Evolutionary conservation across 805 yeast genomes (phyloP).

Genomic region (Sugiyamaella boreocaroliniensis): DNA sequence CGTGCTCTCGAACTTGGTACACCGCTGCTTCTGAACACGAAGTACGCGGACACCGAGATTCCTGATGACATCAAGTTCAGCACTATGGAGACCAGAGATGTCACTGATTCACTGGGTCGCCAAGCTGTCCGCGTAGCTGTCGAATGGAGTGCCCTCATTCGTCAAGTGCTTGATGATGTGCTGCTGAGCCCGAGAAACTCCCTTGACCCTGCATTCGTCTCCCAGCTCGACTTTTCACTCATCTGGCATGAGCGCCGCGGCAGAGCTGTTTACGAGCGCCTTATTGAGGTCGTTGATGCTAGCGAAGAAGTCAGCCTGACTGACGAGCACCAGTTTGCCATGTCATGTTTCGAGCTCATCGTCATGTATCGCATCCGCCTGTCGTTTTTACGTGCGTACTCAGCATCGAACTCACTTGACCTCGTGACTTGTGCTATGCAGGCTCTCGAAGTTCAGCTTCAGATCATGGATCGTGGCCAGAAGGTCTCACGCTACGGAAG

Average conservation of each 20-base stretch:
- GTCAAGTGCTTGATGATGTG: constrained; percentile 10
- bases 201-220: background rate
- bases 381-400: constrained; percentile 2
- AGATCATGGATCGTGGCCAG: constrained; percentile 2
- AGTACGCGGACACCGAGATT: constrained; percentile 12
- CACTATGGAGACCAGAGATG: background rate
- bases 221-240: background rate
- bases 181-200: constrained; percentile 6
- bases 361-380: constrained; percentile 5
- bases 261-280: background rate
- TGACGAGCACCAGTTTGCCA: constrained; percentile 6
- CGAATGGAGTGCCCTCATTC: constrained; percentile 9
- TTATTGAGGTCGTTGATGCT: constrained; percentile 1
- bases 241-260: background rate
- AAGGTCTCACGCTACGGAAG: background rate
- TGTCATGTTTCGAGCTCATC: background rate
- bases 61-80: constrained; percentile 1
- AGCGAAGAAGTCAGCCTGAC: background rate
- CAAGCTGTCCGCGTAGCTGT: background rate
- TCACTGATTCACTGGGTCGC: constrained; percentile 1
- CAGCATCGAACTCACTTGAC: background rate
- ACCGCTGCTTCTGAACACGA: constrained; percentile 13
- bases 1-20: constrained; percentile 18
- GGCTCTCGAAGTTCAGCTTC: constrained; percentile 6
- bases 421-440: constrained; percentile 4